phyloP scores from a whole-genome alignment of 768 basidiomycete species.

The Psilocybe azurescens region DNA sequence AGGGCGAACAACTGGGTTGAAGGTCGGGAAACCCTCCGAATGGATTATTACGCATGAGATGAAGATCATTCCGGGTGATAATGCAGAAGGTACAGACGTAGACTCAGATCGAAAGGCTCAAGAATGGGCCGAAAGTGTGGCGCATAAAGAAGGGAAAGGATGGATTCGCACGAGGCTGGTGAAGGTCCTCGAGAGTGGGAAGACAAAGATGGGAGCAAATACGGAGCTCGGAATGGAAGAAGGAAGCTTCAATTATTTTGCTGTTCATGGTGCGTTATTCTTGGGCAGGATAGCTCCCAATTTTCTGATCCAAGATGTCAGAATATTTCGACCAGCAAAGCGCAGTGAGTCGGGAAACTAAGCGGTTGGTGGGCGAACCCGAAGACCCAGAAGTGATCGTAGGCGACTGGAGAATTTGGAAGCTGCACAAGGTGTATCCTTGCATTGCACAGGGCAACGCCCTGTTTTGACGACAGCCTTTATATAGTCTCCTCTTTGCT shows the following conservation, averaged over 20 bases:
- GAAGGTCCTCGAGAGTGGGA: constrained; percentile 45
- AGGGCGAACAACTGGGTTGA: constrained; percentile 18
- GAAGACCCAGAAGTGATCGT: constrained; percentile 9
- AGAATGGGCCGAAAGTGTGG: constrained; percentile 29
- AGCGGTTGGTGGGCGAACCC: neutral
- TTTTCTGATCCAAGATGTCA: neutral
- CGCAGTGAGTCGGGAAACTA: neutral
- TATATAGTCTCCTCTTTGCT: no score
- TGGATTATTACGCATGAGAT: constrained; percentile 18
- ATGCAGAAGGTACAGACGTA: constrained; percentile 4
- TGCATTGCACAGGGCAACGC: constrained; percentile 41
- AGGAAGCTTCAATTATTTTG: constrained; percentile 43
- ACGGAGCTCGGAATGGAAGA: constrained; percentile 31
- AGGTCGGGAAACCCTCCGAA: constrained; percentile 14
- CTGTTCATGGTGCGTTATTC: constrained; percentile 41
- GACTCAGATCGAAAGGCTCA: constrained; percentile 1
- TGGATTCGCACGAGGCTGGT: constrained; percentile 47
- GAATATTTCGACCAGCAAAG: constrained; percentile 17
- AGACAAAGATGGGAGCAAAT: constrained; percentile 33
- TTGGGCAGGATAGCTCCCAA: neutral
- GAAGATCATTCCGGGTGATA: neutral
- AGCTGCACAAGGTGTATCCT: constrained; percentile 53
- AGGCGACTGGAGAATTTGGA: constrained; percentile 40
- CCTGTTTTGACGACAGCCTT: no score
- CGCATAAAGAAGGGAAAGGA: constrained; percentile 26